These are phyloP conservation scores for Plantago ovata DNA, from an alignment of 257 asterid species.

Conservation along the genomic window DNA sequence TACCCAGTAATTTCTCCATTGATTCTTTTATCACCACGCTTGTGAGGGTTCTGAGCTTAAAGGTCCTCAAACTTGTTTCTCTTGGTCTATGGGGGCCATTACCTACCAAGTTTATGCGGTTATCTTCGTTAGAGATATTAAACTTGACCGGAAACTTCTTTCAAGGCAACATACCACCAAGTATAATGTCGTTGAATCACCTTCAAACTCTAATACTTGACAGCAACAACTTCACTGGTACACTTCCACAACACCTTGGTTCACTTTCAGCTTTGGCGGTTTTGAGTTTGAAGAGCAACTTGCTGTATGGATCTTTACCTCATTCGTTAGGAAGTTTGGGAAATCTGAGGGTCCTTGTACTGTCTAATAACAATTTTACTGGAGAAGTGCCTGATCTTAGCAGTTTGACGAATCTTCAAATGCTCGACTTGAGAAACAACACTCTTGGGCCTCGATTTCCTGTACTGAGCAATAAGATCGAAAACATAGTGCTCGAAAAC, in stretches of 20 bases:
- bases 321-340: constrained; percentile 42
- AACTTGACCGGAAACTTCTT: constrained; percentile 80
- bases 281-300: constrained; percentile 58
- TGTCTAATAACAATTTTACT: constrained; percentile 65
- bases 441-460: constrained; percentile 75
- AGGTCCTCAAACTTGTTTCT: constrained; percentile 77
- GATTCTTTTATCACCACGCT: constrained; percentile 58
- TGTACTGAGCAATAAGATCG: constrained; percentile 38
- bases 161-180: constrained; percentile 43
- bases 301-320: constrained; percentile 54
- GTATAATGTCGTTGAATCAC: constrained; percentile 37
- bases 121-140: constrained; percentile 68
- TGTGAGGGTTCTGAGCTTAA: constrained; percentile 48
- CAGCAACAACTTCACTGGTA: constrained; percentile 59
- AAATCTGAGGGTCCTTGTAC: constrained; percentile 57
- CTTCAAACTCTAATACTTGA: constrained; percentile 72
- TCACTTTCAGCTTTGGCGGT: constrained; percentile 61
- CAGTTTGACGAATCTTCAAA: constrained; percentile 61
- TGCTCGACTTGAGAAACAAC: constrained; percentile 59
- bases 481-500: constrained; percentile 46
- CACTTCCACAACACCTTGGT: constrained; percentile 45
- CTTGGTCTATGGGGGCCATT: constrained; percentile 81
- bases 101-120: constrained; percentile 40
- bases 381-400: constrained; percentile 77
- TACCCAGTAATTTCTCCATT: constrained; percentile 62